Conservation (phyloP, 345 rosid species). For the Salix koriyanagi region DNA sequence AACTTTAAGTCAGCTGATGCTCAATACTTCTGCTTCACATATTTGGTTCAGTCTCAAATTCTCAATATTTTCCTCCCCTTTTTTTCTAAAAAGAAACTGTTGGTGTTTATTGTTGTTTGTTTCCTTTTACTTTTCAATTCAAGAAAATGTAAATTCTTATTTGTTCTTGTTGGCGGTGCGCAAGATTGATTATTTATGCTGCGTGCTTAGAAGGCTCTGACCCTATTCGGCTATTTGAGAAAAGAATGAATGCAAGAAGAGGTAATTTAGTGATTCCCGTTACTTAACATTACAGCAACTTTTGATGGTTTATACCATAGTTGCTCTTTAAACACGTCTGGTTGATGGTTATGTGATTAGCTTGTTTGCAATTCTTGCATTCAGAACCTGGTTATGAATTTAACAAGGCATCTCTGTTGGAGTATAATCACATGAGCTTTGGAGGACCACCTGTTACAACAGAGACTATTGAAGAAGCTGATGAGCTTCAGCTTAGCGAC, state of each 20-base stretch:
- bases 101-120: background rate
- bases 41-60: no score
- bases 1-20: no score
- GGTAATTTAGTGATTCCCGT: conserved; percentile 36
- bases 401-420: conserved; percentile 58
- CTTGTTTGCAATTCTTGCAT: conserved; percentile 15
- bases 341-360: background rate
- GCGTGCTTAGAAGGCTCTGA: conserved; percentile 95
- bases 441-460: conserved; percentile 89
- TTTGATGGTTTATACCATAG: background rate
- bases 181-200: conserved; percentile 67
- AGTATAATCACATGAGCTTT: conserved; percentile 90
- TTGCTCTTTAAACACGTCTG: background rate
- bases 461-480: conserved; percentile 76
- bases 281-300: background rate
- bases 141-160: background rate
- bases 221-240: conserved; percentile 88
- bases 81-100: no score
- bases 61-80: background rate
- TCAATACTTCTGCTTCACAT: background rate
- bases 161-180: conserved; percentile 8
- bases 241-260: conserved; percentile 77
- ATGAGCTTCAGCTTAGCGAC: conserved; percentile 51
- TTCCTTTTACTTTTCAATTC: background rate
- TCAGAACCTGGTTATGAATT: conserved; percentile 86